Conservation (phyloP, 192 early-diverging fungal genomes). For the Coemansia sp. region DNA sequence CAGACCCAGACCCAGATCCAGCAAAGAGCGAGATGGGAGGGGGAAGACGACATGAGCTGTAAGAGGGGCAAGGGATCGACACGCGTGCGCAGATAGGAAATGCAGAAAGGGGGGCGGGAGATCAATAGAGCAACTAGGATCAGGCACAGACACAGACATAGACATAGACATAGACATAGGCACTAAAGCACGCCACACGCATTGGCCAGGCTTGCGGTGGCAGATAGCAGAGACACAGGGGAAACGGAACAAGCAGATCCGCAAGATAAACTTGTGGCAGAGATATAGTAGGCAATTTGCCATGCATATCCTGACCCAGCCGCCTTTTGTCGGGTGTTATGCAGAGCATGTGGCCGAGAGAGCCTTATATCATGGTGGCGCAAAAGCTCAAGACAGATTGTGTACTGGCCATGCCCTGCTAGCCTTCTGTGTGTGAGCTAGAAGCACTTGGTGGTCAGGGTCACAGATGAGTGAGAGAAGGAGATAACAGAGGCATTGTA, state of each 20-base stretch:
- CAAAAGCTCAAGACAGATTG: constrained; percentile 2
- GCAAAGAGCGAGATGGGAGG: neutral
- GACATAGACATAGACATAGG: neutral
- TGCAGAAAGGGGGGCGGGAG: constrained; percentile 11
- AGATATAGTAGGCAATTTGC: constrained; percentile 17
- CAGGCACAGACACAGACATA: constrained; percentile 1
- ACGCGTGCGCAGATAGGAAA: constrained; percentile 12
- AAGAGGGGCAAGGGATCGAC: constrained; percentile 7
- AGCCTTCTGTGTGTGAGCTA: neutral
- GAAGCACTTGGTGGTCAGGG: neutral
- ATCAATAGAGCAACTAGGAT: neutral
- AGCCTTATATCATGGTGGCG: neutral
- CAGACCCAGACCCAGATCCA: neutral
- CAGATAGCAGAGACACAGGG: neutral
- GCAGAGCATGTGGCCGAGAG: neutral
- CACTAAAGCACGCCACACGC: neutral
- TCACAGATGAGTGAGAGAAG: constrained; percentile 5
- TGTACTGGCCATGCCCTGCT: neutral
- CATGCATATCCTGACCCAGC: constrained; percentile 9
- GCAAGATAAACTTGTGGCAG: neutral
- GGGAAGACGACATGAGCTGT: constrained; percentile 1
- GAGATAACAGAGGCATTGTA: neutral
- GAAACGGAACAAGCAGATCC: constrained; percentile 12
- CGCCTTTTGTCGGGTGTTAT: neutral
- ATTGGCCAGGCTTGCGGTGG: neutral